Evolutionary conservation across 768 basidiomycete species (phyloP).

Genomic region (Lactifluus rugatus): DNA sequence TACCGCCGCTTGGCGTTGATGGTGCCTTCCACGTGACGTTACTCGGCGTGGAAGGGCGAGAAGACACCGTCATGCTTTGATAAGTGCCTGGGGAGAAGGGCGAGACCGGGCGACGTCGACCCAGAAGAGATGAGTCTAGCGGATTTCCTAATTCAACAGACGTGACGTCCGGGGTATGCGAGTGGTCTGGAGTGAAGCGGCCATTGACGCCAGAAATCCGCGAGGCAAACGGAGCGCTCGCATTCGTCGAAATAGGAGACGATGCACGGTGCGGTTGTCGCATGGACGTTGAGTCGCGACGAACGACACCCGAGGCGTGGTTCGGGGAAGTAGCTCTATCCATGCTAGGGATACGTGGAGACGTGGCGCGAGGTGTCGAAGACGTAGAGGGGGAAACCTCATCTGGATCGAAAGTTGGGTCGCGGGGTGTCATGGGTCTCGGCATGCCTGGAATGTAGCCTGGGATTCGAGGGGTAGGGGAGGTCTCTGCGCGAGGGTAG

Average conservation of each 20-base stretch:
- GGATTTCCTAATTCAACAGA: conserved; percentile 19
- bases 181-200: conserved; percentile 48
- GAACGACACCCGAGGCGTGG: conserved; percentile 31
- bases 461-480: conserved; percentile 49
- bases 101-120: conserved; percentile 59
- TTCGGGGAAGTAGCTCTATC: conserved; percentile 29
- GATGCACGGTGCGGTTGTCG: conserved; percentile 37
- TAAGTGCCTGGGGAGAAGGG: conserved; percentile 53
- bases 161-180: conserved; percentile 19
- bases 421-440: conserved; percentile 82
- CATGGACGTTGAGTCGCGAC: conserved; percentile 45
- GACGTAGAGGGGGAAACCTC: conserved; percentile 63
- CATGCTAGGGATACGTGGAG: conserved; percentile 38
- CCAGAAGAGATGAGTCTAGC: conserved; percentile 40
- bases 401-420: conserved; percentile 52
- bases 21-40: conserved; percentile 61
- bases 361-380: conserved; percentile 68
- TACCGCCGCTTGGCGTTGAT: conserved; percentile 26
- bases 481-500: conserved; percentile 39
- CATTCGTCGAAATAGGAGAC: conserved; percentile 37
- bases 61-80: conserved; percentile 49
- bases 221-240: conserved; percentile 17
- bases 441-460: conserved; percentile 90
- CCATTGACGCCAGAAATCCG: conserved; percentile 54
- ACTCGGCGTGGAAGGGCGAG: conserved; percentile 53